Evolutionary conservation across 1,139 yeast genomes (phyloP).

Genomic region (Magnusiomyces paraingens): DNA sequence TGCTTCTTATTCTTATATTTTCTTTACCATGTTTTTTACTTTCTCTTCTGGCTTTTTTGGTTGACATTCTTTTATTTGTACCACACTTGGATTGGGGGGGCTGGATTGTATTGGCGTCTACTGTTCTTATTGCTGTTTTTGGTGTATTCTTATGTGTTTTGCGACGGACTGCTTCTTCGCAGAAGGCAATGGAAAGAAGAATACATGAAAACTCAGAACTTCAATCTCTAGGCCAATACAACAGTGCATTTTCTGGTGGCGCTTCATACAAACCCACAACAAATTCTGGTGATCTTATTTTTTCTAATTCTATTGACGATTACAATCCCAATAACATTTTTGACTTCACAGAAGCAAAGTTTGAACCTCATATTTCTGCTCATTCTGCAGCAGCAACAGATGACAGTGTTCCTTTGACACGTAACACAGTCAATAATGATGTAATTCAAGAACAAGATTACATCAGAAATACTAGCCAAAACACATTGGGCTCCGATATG

Average conservation of each 20-base stretch:
- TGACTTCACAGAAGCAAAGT: constrained; percentile 22
- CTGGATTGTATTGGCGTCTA: constrained; percentile 45
- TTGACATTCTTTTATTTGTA: constrained; percentile 48
- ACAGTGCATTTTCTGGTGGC: constrained; percentile 11
- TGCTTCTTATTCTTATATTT: constrained; percentile 38
- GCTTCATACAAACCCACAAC: constrained; percentile 4
- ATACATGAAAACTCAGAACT: constrained; percentile 25
- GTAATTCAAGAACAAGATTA: too few species aligned
- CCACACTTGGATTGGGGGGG: constrained; percentile 51
- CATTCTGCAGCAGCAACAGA: constrained; percentile 10
- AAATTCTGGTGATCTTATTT: constrained; percentile 5
- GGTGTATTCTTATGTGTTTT: constrained; percentile 42
- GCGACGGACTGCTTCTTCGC: constrained; percentile 47
- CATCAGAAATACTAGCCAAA: constrained; percentile 25
- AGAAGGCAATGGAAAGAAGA: constrained; percentile 36
- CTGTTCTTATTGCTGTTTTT: constrained; percentile 39
- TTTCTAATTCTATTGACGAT: background rate
- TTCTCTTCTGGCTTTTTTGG: constrained; percentile 46
- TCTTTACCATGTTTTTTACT: constrained; percentile 44
- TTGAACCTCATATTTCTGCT: constrained; percentile 16
- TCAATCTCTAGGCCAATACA: constrained; percentile 18
- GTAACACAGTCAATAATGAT: constrained; percentile 5
- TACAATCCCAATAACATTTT: constrained; percentile 8
- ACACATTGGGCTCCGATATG: constrained; percentile 16
- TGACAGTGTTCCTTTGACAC: constrained; percentile 18